Conservation (phyloP, 2,329 filamentous ascomycete species). For the Bipolaris zeicola region DNA sequence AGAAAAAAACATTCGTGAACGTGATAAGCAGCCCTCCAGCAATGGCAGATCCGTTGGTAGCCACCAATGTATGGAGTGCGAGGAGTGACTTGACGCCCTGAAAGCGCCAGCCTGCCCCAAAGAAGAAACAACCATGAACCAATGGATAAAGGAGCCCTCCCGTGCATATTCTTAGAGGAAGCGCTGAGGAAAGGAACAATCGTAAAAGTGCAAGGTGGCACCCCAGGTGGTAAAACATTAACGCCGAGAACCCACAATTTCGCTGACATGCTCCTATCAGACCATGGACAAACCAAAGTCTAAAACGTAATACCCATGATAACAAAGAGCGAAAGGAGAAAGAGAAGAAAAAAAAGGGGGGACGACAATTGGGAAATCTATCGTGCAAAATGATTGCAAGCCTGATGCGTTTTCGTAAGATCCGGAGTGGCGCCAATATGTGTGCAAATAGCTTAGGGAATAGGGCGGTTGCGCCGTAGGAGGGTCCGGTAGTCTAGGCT, state of each 20-base stretch:
- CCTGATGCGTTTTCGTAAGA: constrained; percentile 46
- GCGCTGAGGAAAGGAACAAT: constrained; percentile 34
- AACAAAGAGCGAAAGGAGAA: constrained; percentile 33
- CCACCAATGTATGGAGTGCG: constrained; percentile 14
- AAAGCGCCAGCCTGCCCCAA: constrained; percentile 26
- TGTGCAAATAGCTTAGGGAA: constrained; percentile 45
- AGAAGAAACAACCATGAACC: constrained; percentile 41
- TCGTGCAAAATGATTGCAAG: constrained; percentile 48
- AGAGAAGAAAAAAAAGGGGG: background rate
- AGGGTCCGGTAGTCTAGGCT: constrained; percentile 27
- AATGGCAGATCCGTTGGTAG: constrained; percentile 9
- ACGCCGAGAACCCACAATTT: constrained; percentile 43
- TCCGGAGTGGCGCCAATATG: constrained; percentile 44
- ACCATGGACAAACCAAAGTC: constrained; percentile 39
- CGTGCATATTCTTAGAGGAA: constrained; percentile 34
- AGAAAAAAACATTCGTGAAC: constrained; percentile 28
- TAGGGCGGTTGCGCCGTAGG: constrained; percentile 26
- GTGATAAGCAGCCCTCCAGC: constrained; percentile 24
- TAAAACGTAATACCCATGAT: constrained; percentile 35
- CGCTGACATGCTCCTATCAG: constrained; percentile 39
- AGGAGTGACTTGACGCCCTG: constrained; percentile 24
- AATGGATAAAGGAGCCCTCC: constrained; percentile 24
- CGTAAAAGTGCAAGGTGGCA: constrained; percentile 37
- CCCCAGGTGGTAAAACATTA: constrained; percentile 24
- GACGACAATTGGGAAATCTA: constrained; percentile 41